These are phyloP conservation scores for Salix caprea DNA, from an alignment of 345 rosid genomes.

Conservation along the genomic window DNA sequence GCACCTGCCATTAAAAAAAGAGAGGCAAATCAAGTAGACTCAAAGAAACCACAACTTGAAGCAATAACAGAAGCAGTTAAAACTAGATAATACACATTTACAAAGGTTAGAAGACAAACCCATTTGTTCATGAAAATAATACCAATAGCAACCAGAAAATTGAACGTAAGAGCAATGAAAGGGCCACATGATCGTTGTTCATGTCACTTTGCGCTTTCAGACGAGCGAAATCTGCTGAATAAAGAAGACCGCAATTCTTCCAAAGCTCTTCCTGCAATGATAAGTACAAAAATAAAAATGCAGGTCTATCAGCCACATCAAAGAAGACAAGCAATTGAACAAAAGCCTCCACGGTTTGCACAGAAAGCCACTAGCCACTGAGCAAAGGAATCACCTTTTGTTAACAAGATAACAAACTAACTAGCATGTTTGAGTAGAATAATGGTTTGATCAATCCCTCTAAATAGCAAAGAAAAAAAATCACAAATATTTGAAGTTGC, in stretches of 20 bases:
- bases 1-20: constrained; percentile 45
- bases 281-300: background rate
- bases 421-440: background rate
- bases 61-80: background rate
- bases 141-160: constrained; percentile 67
- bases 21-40: background rate
- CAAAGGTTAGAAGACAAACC: constrained; percentile 31
- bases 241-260: constrained; percentile 69
- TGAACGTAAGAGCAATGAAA: constrained; percentile 67
- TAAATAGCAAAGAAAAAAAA: background rate
- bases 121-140: constrained; percentile 90
- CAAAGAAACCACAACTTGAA: background rate
- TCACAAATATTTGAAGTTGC: background rate
- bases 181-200: constrained; percentile 63
- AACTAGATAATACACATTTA: background rate
- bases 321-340: background rate
- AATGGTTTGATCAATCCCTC: background rate
- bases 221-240: constrained; percentile 54
- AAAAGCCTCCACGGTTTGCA: background rate
- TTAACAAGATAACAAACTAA: background rate
- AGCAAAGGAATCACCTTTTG: background rate
- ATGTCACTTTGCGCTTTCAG: constrained; percentile 59
- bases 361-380: background rate
- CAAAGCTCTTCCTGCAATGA: constrained; percentile 55
- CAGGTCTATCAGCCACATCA: background rate